Evolutionary conservation across 2,329 filamentous ascomycete genomes (phyloP), one percentile per base, ranked within the genome.

Genomic region (Phyllosticta citriasiana): DNA sequence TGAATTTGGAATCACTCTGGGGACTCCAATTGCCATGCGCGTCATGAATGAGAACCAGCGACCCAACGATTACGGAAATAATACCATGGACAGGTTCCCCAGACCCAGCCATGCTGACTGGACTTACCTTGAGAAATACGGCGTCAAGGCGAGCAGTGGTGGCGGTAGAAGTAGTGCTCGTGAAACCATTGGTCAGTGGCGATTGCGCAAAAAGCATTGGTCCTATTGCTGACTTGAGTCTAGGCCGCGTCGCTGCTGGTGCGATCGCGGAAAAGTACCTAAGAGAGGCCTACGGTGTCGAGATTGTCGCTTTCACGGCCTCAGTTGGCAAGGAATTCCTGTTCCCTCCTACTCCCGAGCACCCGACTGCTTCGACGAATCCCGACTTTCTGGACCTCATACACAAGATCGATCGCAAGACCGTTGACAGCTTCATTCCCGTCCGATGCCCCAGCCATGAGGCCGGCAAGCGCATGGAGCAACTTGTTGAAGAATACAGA

Each of bases 121-220:
- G 84, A 97, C 94, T 63, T 97, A 97, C 78, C 82, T 96, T 64
- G 89, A 96, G 75, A 97, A 97, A 79, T 99, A 99, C 74, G 93
- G 93, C 62, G 86, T 95, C 67, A 95, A 95, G 80, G 91, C 94
- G 47, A 89, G 85, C 73, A 91, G 87, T 64, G 93, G 94, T 62
- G 93, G 94, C 67, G 93, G 94, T 59, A 84, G 94, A 64, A 92
- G 88, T 73, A 92, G 88, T 73, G 94, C 94, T n/a, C 82, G 93
- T 66, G 93, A 97, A 81, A 97, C 93, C 10, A 96, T 97, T 71
- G 91, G 88, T 83, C 71, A 60, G 69, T 40, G 19, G 12, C 4
- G 40, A 25, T 27, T 27, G 33, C 61, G 50, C 30, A 62, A 24
- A 7, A 25, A 12, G 10, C 12, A 35, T 27, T 7, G 40, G 6